A percentile compares a stretch with the other conserved stretches of the same genome.
Conservation (phyloP, 2,329 filamentous ascomycete genomes). For the Ceratocystis huliohia region DNA sequence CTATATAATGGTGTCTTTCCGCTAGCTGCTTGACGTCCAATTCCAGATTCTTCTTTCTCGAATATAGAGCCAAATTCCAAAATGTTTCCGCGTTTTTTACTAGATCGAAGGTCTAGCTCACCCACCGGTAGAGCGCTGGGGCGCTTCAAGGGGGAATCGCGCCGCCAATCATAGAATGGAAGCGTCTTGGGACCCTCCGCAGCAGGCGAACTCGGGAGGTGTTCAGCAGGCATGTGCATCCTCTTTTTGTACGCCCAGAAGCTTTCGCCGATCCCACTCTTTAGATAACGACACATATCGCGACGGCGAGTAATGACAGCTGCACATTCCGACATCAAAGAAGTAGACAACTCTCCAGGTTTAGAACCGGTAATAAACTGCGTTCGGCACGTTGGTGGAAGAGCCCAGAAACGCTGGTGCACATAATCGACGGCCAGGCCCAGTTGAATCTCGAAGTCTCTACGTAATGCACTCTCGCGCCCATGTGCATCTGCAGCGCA, state of each 20-base stretch:
- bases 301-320: background rate
- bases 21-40: background rate
- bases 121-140: background rate
- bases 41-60: background rate
- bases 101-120: background rate
- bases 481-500: background rate
- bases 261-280: background rate
- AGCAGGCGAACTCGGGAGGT: background rate
- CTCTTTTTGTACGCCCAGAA: constrained; percentile 12
- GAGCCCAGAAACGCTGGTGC: background rate
- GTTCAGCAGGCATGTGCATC: background rate
- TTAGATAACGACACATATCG: background rate
- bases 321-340: background rate
- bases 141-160: background rate
- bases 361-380: background rate
- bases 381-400: background rate
- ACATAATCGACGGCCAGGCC: background rate
- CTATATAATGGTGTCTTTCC: background rate
- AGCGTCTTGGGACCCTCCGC: background rate
- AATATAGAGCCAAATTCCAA: too few relatives aligned
- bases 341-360: background rate
- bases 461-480: background rate
- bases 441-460: background rate
- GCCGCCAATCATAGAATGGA: background rate
- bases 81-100: background rate